Conservation (phyloP, 2,329 filamentous ascomycete genomes). For the Beauveria sp. region DNA sequence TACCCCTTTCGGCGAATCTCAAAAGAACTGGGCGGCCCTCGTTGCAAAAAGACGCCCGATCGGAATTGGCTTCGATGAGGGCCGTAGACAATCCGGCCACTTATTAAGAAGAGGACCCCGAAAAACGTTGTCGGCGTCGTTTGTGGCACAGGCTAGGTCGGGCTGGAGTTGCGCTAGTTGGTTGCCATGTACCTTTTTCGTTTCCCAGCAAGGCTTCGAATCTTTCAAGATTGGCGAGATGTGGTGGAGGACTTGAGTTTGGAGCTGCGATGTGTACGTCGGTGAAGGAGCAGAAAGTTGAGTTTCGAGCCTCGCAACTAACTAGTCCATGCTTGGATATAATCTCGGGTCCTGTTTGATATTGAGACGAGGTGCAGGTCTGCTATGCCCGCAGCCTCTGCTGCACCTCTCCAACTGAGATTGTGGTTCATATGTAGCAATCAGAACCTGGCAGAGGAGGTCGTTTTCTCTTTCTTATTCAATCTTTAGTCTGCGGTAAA, state of each 20-base stretch:
- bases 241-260: neutral
- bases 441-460: too few species aligned
- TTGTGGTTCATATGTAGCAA: too few species aligned
- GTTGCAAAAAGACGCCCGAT: neutral
- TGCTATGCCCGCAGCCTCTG: too few species aligned
- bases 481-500: too few species aligned
- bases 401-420: too few species aligned
- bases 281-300: too few species aligned
- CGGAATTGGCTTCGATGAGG: neutral
- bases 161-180: neutral
- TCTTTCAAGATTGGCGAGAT: neutral
- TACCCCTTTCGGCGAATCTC: too few species aligned
- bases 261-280: neutral
- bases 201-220: neutral
- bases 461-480: too few species aligned
- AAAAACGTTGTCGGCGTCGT: slow-evolving; percentile 6
- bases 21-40: neutral
- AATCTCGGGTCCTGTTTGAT: too few species aligned
- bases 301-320: too few species aligned
- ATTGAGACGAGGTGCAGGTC: too few species aligned
- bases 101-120: neutral
- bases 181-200: neutral
- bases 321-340: too few species aligned
- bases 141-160: neutral
- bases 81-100: neutral